Evolutionary conservation across 495 filamentous ascomycete genomes (phyloP), one percentile per base, ranked within the genome.

Genomic region (Xeromyces bisporus): DNA sequence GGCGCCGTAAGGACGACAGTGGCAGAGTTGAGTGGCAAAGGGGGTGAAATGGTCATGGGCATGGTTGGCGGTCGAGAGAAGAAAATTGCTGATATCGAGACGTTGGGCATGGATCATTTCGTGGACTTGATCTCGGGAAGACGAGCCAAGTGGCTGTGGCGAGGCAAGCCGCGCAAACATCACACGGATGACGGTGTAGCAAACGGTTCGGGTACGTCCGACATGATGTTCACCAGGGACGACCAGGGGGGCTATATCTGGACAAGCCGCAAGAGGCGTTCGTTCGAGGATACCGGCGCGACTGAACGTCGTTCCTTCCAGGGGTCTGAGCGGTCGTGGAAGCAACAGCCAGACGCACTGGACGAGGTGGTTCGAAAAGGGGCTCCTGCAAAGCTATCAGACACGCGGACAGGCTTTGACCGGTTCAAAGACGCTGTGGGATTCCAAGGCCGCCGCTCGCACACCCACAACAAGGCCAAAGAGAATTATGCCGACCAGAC

Each of bases 1-100:
- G 82, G 81, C 44, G 85, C 87, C 11, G 80, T 97, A 37, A 96
- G 94, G 46, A 91, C 83, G 5, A 93, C 87, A 2, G 76, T 94
- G 36, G 85, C 81, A 6, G 89, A 96, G 50, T 70, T 97, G 18
- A 78, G 83, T 37, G 89, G 89, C n/a, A 93, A 94, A 50, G 77
- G 87, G 26, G 82, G 83, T 18, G 84, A 93, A 43, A 80, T 94
- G 64, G 76, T 92, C 28, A 82, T 89, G 60, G 82, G 78, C 3
- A 89, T 87, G 75, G 83, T 92, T 9, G 78, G 80, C n/a, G 76
- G 75, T 15, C 69, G 75, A 20, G 85, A 92, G 37, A 87, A 89
- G 51, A 82, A 70, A 23, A 91, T 93, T 43, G 83, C 78, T 10
- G 87, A 89, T 36, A 71, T 96, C 20, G 89, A 97, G 54, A 94